Base-by-base conservation (phyloP, 2,329 filamentous ascomycete genomes). In the Ascochyta koolunga region DNA sequence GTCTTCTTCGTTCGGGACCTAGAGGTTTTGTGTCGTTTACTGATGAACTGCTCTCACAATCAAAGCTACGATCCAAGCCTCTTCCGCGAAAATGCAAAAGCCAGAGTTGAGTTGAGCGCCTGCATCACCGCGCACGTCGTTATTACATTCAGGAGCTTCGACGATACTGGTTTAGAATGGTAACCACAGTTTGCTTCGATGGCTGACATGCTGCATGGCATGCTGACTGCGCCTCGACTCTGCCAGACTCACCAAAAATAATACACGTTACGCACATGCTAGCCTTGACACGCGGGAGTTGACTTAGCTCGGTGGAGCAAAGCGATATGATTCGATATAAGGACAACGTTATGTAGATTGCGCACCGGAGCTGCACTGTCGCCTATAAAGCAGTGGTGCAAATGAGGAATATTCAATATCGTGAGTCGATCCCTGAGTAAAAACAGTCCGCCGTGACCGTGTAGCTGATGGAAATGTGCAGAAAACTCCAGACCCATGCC, bases 341-440 rank as follows among this genome's bases (percentile, higher is more conserved):
- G 11, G 15, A 29, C 10, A 29, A 10, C n/a, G n/a, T n/a, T n/a
- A 29, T 3, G 4, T 29, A 11, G 4, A 13, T 29, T 29, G 27
- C 27, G 27, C 25, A 27, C 7, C 9, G 25, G 25, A 27, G 25
- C 25, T 27, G 25, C 11, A 29, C 27, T 37, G 35, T 21, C 9
- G 35, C 32, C 24, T 24, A 25, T 27, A 5, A 11, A 39, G 31
- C 9, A n/a, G 45, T 45, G 45, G 36, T 39, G 22, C 18, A n/a
- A 31, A 49, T 35, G 35, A 50, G 22, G 51, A 45, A 45, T 50
- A 50, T 50, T 54, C 16, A 18, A 33, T 41, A 41, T 49, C 18
- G 40, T 36, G 38, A 31, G 31, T 18, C 38, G 35, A 37, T 39
- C 37, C 45, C 10, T 39, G 38, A 18, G 31, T 40, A 24, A 21